Percentiles rank a stretch among this genome's conserved stretches.
phyloP scores from a whole-genome alignment of 2,329 filamentous ascomycete genomes.

The Chaetomium globosum region DNA sequence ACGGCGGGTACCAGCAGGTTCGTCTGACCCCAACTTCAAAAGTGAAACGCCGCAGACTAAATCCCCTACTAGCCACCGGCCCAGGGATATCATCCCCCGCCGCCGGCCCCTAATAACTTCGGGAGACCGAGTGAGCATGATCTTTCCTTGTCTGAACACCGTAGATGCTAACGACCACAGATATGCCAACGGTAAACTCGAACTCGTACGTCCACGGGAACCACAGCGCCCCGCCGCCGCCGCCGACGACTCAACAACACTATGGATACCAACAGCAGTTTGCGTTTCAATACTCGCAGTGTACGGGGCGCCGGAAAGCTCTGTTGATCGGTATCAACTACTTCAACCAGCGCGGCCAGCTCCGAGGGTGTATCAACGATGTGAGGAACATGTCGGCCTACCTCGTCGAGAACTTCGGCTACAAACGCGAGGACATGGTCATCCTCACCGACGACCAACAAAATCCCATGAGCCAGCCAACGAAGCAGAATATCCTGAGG shows the following conservation, averaged over 20 bases:
- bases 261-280: constrained; percentile 83
- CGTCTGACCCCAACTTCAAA: constrained; percentile 24
- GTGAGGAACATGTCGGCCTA: constrained; percentile 96
- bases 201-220: constrained; percentile 57
- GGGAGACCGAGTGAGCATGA: constrained; percentile 52
- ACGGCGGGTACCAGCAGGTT: constrained; percentile 48
- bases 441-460: constrained; percentile 95
- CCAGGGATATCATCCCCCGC: constrained; percentile 49
- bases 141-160: not conserved
- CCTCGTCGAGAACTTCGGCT: constrained; percentile 84
- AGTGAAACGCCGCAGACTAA: constrained; percentile 31
- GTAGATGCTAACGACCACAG: constrained; percentile 26
- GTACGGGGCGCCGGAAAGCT: constrained; percentile 85
- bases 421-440: constrained; percentile 96
- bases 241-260: constrained; percentile 66
- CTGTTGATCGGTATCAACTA: constrained; percentile 95
- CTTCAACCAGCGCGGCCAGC: constrained; percentile 86
- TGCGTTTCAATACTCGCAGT: constrained; percentile 87
- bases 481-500: constrained; percentile 89
- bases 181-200: constrained; percentile 35
- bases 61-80: constrained; percentile 40
- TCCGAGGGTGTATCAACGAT: constrained; percentile 94
- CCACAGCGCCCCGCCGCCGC: constrained; percentile 63
- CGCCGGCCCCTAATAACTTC: constrained; percentile 49
- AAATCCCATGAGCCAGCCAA: constrained; percentile 95